phyloP scores from a whole-genome alignment of 2,329 filamentous ascomycete genomes.

The Rasamsonia emersonii region DNA sequence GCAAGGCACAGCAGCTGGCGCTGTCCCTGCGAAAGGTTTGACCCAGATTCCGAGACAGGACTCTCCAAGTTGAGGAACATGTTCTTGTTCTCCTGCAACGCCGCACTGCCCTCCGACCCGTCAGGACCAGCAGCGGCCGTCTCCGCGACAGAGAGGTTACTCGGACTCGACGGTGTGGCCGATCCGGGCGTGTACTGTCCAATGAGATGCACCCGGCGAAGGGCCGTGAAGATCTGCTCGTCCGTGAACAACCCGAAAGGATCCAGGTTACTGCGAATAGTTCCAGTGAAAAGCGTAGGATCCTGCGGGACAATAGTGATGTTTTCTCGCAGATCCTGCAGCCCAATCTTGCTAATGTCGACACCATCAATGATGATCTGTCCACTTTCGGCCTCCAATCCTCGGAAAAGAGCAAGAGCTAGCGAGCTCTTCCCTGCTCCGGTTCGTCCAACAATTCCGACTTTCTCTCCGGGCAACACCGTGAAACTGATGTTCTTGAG shows the following conservation, averaged over 20 bases:
- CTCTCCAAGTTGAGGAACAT: slow-evolving; percentile 82
- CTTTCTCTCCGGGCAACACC: slow-evolving; percentile 78
- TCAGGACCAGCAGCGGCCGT: slow-evolving; percentile 13
- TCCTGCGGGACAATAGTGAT: slow-evolving; percentile 98
- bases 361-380: slow-evolving; percentile 84
- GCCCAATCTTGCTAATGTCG: slow-evolving; percentile 81
- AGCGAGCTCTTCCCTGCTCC: slow-evolving; percentile 95
- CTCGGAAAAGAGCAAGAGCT: slow-evolving; percentile 85
- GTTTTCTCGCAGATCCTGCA: slow-evolving; percentile 85
- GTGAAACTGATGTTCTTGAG: slow-evolving; percentile 77
- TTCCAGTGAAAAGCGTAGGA: slow-evolving; percentile 82
- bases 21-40: slow-evolving; percentile 92
- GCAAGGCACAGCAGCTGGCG: slow-evolving; percentile 90
- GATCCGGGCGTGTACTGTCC: slow-evolving; percentile 26
- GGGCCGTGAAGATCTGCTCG: slow-evolving; percentile 77
- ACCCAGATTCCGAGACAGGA: slow-evolving; percentile 78
- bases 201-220: slow-evolving; percentile 84
- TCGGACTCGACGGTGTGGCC: slow-evolving; percentile 25
- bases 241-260: slow-evolving; percentile 85
- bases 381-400: slow-evolving; percentile 81
- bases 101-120: slow-evolving; percentile 11
- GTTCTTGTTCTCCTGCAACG: slow-evolving; percentile 71
- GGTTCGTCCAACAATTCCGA: slow-evolving; percentile 91
- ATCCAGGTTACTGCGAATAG: slow-evolving; percentile 84
- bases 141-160: slow-evolving; percentile 19